phyloP scores from a whole-genome alignment of 306 rosid species.

The Lotus japonicus region DNA sequence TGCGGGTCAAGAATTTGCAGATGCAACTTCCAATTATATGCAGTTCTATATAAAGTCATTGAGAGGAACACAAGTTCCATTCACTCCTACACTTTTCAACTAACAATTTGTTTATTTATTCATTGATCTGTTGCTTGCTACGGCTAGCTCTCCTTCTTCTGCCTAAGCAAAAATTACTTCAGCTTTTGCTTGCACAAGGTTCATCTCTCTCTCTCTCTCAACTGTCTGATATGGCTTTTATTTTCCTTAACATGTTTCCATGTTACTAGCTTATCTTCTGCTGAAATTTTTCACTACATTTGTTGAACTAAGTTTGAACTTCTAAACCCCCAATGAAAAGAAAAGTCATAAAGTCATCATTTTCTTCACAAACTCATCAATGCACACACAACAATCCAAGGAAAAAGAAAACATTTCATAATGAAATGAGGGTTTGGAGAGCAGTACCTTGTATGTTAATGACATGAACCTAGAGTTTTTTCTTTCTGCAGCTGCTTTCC shows the following conservation, averaged over 20 bases:
- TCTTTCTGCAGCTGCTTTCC: slow-evolving; percentile 11
- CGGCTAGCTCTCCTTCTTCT: not conserved
- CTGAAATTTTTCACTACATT: no score
- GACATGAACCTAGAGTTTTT: not conserved
- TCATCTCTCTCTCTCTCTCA: not conserved
- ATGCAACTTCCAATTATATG: not conserved
- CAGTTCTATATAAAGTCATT: not conserved
- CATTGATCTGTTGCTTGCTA: slow-evolving; percentile 8
- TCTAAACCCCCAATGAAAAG: no score
- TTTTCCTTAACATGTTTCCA: not conserved
- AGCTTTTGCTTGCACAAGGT: slow-evolving; percentile 9
- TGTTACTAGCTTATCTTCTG: no score
- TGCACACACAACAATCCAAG: no score
- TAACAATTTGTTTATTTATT: not conserved
- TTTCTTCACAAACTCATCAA: no score
- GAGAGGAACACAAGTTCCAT: not conserved
- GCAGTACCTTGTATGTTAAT: not conserved
- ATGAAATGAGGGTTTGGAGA: no score
- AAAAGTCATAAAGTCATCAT: no score
- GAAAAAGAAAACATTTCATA: no score
- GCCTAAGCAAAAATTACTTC: not conserved
- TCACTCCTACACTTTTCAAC: not conserved
- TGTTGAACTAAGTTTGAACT: no score
- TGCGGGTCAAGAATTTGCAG: not conserved
- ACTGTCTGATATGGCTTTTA: not conserved